These are phyloP conservation scores for Nicotiana rustica DNA, from an alignment of 305 asterid species.

Conservation along the genomic window DNA sequence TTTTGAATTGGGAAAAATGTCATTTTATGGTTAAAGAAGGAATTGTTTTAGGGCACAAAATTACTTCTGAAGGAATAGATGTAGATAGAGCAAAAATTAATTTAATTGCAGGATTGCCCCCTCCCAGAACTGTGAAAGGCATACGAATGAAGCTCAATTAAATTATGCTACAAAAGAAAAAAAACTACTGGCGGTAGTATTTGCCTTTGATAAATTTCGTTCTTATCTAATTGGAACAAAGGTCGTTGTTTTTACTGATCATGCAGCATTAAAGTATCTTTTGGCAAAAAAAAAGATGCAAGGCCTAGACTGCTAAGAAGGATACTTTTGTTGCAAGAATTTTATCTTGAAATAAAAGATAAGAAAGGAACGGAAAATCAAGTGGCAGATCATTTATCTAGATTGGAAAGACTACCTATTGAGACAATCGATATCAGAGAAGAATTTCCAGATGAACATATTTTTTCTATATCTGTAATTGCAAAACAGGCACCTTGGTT, in stretches of 20 bases:
- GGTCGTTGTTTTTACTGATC: not conserved
- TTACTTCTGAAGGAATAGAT: too few species aligned
- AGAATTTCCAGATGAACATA: not conserved
- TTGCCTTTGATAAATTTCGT: not conserved
- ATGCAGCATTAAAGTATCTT: not conserved
- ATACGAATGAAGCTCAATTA: not conserved
- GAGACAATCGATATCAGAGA: not conserved
- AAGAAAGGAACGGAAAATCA: not conserved
- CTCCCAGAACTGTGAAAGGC: not conserved
- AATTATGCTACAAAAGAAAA: conserved; percentile 11
- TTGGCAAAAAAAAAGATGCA: not conserved
- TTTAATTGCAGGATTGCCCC: not conserved
- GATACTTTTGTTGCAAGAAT: not conserved
- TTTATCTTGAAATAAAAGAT: not conserved
- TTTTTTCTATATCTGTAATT: not conserved
- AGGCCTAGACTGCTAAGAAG: not conserved
- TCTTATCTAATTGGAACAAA: not conserved
- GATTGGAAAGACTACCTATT: not conserved
- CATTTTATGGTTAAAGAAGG: too few species aligned
- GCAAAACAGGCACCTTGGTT: not conserved
- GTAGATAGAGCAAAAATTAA: not conserved
- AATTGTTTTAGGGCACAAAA: too few species aligned
- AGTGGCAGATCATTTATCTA: not conserved
- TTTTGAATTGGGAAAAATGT: too few species aligned
- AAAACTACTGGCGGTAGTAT: not conserved